A percentile compares a stretch with the other conserved stretches of the same genome.
Conservation (phyloP, 2,329 filamentous ascomycete species). For the Triangularia verruculosa region DNA sequence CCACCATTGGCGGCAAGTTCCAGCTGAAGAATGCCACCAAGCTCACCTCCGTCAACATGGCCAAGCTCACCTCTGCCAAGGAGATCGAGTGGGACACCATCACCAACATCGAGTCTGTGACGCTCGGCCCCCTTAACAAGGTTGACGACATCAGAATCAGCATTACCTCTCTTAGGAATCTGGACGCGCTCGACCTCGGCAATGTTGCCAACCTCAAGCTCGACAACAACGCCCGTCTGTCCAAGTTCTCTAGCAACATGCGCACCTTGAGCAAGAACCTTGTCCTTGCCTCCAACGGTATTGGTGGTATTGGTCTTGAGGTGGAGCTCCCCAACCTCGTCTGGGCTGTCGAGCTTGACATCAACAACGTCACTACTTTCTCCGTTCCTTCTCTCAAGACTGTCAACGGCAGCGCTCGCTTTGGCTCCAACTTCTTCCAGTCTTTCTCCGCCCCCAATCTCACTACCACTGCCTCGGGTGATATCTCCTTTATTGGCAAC, state of each 20-base stretch:
- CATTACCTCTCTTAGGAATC: slow-evolving; percentile 78
- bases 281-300: slow-evolving; percentile 76
- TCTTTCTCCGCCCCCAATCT: slow-evolving; percentile 66
- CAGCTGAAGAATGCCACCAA: slow-evolving; percentile 64
- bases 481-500: slow-evolving; percentile 64
- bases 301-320: slow-evolving; percentile 50
- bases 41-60: slow-evolving; percentile 66
- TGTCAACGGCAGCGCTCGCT: slow-evolving; percentile 76
- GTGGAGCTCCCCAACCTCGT: slow-evolving; percentile 75
- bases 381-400: slow-evolving; percentile 67
- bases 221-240: slow-evolving; percentile 85
- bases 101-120: slow-evolving; percentile 53
- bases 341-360: slow-evolving; percentile 75
- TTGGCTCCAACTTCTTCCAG: slow-evolving; percentile 74
- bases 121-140: slow-evolving; percentile 54
- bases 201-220: slow-evolving; percentile 73
- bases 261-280: slow-evolving; percentile 69
- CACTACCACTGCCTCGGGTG: slow-evolving; percentile 59
- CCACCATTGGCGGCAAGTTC: slow-evolving; percentile 68
- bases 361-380: slow-evolving; percentile 76
- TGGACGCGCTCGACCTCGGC: slow-evolving; percentile 77
- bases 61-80: slow-evolving; percentile 61
- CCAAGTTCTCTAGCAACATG: slow-evolving; percentile 72
- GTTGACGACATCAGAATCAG: slow-evolving; percentile 69
- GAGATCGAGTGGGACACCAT: slow-evolving; percentile 71